phyloP scores from a whole-genome alignment of 1,284 basidiomycete species.

The Microbotryum saponariae region DNA sequence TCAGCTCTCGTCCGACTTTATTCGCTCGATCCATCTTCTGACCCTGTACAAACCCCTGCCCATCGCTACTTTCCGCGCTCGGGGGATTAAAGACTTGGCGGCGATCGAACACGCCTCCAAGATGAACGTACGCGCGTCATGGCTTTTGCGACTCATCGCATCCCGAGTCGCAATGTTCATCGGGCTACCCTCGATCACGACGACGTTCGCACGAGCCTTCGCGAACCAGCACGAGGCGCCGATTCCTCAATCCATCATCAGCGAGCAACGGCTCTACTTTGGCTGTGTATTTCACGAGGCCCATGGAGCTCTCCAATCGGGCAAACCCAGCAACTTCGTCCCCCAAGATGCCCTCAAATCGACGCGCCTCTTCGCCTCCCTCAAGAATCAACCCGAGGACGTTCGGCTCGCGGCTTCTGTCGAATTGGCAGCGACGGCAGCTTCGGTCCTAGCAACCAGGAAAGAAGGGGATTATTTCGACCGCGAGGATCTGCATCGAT shows the following conservation, averaged over 20 bases:
- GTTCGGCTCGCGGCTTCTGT: conserved; percentile 28
- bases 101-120: conserved; percentile 24
- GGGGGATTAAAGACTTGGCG: conserved; percentile 14
- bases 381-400: conserved; percentile 18
- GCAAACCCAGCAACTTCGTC: conserved; percentile 23
- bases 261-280: conserved; percentile 24
- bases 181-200: conserved; percentile 20
- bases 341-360: conserved; percentile 24
- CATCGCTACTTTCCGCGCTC: conserved; percentile 16
- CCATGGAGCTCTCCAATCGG: conserved; percentile 30
- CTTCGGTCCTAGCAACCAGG: conserved; percentile 7
- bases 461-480: conserved; percentile 20
- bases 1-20: conserved; percentile 26
- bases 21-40: conserved; percentile 25
- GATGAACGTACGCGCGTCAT: conserved; percentile 29
- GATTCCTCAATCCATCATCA: conserved; percentile 21
- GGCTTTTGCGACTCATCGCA: conserved; percentile 24
- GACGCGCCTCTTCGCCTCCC: conserved; percentile 27
- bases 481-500: conserved; percentile 12
- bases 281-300: conserved; percentile 28
- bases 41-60: conserved; percentile 30
- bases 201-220: conserved; percentile 26
- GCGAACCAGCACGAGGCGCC: conserved; percentile 18
- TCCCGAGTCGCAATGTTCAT: conserved; percentile 18
- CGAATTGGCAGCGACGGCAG: conserved; percentile 26